Evolutionary conservation across 1,284 basidiomycete genomes (phyloP).

Genomic region (Leccinum solheimii): DNA sequence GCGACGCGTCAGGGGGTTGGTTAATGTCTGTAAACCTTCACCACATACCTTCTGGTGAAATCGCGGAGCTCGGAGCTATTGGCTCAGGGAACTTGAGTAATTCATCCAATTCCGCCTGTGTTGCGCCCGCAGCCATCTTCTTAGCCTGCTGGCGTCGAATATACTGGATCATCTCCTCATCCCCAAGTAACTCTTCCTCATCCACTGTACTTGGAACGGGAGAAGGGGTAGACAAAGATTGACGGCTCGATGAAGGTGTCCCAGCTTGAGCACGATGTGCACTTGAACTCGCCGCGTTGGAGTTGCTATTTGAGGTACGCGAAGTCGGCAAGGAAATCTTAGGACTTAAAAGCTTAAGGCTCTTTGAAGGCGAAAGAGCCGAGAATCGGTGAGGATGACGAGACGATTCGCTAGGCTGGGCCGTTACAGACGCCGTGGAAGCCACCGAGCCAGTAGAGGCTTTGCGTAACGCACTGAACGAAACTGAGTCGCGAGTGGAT

Average conservation of each 20-base stretch:
- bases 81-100: constrained; percentile 93
- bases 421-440: constrained; percentile 56
- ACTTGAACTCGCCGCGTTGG: constrained; percentile 47
- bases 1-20: constrained; percentile 13
- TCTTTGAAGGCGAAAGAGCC: constrained; percentile 78
- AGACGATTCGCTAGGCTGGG: constrained; percentile 32
- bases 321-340: constrained; percentile 66
- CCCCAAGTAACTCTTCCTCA: constrained; percentile 89
- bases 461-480: constrained; percentile 73
- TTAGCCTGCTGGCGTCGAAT: constrained; percentile 88
- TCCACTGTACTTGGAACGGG: constrained; percentile 72
- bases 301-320: constrained; percentile 48
- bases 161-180: constrained; percentile 97
- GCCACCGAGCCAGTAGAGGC: constrained; percentile 75
- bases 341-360: constrained; percentile 75
- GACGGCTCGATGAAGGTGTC: constrained; percentile 72
- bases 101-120: constrained; percentile 85
- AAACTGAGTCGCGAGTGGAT: constrained; percentile 70
- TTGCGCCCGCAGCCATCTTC: constrained; percentile 81
- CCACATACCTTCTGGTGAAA: constrained; percentile 70
- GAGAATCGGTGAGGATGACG: constrained; percentile 65
- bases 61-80: constrained; percentile 65
- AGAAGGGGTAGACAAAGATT: constrained; percentile 79
- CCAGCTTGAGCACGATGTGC: constrained; percentile 50
- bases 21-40: constrained; percentile 2